Evolutionary conservation across 345 rosid species (phyloP), one percentile per base, ranked within the genome.

Genomic region (Brassica cretica): DNA sequence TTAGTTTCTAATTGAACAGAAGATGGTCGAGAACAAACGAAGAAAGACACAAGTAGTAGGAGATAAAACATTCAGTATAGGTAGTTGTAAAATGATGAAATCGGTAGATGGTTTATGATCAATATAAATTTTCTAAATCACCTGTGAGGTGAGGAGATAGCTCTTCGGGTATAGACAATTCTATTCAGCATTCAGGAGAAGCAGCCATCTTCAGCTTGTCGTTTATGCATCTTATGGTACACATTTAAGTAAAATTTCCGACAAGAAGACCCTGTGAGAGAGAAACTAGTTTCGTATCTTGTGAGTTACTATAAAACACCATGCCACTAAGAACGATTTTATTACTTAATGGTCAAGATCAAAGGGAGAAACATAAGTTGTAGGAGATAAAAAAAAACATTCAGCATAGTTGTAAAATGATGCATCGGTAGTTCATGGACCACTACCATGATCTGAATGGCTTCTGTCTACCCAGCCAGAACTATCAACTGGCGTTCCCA

Each of bases 121-220:
- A n/a, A n/a, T n/a, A n/a, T n/a, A n/a, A n/a, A n/a, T n/a, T n/a
- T n/a, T n/a, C n/a, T n/a, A n/a, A n/a, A n/a, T n/a, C 29, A 27
- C 29, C 29, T 27, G 29, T 21, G 24, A 21, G 1, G 24, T 25
- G 29, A 27, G 29, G 29, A 27, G 29, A 27, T 27, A 27, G 29
- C 29, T 72, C 55, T 33, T 61, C 39, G 6, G 2, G 46, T 53
- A 25, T 24, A 51, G 30, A 51, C 64, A 35, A 37, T 32, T 39
- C 63, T 71, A 32, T 65, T 59, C 60, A 55, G 71, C 19, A 29
- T 39, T 24, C 33, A 16, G 58, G 60, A 33, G 64, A 62, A 37
- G 11, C 61, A 0, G 16, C 66, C 1, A n/a, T 64, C 66, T 71
- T 77, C 16, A 12, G 7, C 71, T 64, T 64, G 41, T 71, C 70